A percentile compares a stretch with the other conserved stretches of the same genome.
Evolutionary conservation across 106 monocot genomes (phyloP).

Genomic region (Phalaenopsis equestris): DNA sequence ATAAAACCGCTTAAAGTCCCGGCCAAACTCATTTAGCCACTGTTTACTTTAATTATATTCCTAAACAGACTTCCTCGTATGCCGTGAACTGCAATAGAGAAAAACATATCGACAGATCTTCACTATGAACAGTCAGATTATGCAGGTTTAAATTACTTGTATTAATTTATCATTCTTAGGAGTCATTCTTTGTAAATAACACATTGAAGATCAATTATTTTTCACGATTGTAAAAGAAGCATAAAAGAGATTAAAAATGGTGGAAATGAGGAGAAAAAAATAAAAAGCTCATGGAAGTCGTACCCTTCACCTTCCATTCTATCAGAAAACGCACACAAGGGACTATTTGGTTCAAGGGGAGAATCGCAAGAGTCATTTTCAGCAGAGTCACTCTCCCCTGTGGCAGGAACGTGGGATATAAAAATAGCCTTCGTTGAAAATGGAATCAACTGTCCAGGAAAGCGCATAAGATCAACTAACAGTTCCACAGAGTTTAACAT

Average conservation of each 20-base stretch:
- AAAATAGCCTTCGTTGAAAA: conserved; percentile 84
- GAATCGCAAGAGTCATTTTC: conserved; percentile 99
- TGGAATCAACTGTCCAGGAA: conserved; percentile 94
- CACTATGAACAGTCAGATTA: neutral
- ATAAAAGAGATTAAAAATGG: neutral
- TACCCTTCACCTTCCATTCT: conserved; percentile 60
- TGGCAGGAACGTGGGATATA: conserved; percentile 75
- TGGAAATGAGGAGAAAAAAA: neutral
- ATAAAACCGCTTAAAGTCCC: neutral
- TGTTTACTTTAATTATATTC: neutral
- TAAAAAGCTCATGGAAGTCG: neutral
- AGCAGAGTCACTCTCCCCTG: conserved; percentile 95
- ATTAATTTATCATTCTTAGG: neutral
- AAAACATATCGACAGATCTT: neutral
- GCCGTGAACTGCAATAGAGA: neutral
- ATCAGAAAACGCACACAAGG: conserved; percentile 61
- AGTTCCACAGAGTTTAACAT: conserved; percentile 67
- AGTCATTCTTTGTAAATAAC: neutral
- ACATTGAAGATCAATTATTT: neutral
- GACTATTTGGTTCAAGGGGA: conserved; percentile 98
- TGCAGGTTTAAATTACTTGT: neutral
- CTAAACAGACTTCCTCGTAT: neutral
- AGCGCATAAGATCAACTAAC: conserved; percentile 98
- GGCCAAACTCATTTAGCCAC: neutral
- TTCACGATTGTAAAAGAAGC: neutral